Evolutionary conservation across 768 basidiomycete genomes (phyloP), one percentile per base, ranked within the genome.

Genomic region (Amylocystis lapponica): DNA sequence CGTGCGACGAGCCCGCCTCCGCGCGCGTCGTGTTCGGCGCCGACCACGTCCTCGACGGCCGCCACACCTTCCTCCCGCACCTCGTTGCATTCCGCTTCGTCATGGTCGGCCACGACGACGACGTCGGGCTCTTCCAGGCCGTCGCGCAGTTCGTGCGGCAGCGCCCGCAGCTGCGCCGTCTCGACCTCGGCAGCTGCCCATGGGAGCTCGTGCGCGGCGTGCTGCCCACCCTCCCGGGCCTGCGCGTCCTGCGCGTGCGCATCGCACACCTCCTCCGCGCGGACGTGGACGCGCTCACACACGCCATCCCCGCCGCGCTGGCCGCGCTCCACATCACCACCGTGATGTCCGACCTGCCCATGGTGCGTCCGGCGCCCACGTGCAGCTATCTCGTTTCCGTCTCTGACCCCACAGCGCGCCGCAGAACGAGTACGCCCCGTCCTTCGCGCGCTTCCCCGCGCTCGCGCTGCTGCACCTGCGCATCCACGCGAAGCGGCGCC

Each of bases 181-280:
- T 84, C 25, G 81, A 83, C 60, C 64, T 84, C 26, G 81, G 81
- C 2, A 69, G 62, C 44, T 85, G 81, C 55, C 81, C 81, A 2
- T 82, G 77, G 76, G 81, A 81, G 21, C 62, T 83, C 19, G 73
- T 76, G 12, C 61, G 65, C 10, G 61, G 60, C 10, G 60, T 83
- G 22, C 60, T 83, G 4, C 76, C 78, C 0, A 71, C 71, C 20
- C 65, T 83, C 19, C 59, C 53, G 1, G 67, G 69, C 25, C 59
- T 85, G 43, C 66, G 79, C 7, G 79, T 78, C 9, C 58, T 85
- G 5, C 72, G 80, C 25, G 77, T 81, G 22, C 64, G 72, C 26
- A 79, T 83, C 47, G 67, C 70, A 11, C 74, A 72, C 36, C 55
- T 83, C 27, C 70, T 63, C 5, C 62, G 66, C 29, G 44, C 47